Conservation (phyloP, 805 yeast species). For the Candida xiaguanensis region DNA sequence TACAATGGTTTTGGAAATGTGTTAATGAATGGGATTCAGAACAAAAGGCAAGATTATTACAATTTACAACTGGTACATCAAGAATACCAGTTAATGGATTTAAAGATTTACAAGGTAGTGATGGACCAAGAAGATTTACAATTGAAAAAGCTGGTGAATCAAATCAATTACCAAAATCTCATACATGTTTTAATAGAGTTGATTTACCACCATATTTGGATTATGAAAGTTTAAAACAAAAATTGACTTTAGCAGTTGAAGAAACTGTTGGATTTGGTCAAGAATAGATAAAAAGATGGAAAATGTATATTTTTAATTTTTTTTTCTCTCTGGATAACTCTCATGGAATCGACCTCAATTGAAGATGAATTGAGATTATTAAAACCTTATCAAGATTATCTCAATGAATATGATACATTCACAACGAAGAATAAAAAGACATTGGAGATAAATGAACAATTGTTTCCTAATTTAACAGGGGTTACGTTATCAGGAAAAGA, state of each 20-base stretch:
- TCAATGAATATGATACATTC: constrained; percentile 3
- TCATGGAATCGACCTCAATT: no score
- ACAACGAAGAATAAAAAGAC: constrained; percentile 4
- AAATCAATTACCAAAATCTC: constrained; percentile 92
- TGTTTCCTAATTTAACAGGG: constrained; percentile 36
- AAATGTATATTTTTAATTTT: neutral
- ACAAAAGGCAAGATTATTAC: constrained; percentile 91
- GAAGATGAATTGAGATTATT: constrained; percentile 1
- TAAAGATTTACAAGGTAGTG: constrained; percentile 97
- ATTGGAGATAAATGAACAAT: constrained; percentile 19
- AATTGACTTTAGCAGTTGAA: constrained; percentile 93
- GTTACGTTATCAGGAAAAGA: constrained; percentile 30
- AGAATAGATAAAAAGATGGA: constrained; percentile 52
- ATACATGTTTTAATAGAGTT: constrained; percentile 98
- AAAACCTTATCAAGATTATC: neutral
- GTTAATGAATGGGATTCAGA: constrained; percentile 93
- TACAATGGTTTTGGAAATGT: constrained; percentile 98
- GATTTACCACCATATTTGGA: constrained; percentile 93
- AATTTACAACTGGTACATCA: constrained; percentile 98
- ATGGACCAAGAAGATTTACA: constrained; percentile 98
- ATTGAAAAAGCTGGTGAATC: constrained; percentile 97
- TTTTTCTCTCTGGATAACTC: neutral
- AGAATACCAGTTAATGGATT: constrained; percentile 99
- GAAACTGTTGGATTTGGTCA: constrained; percentile 99
- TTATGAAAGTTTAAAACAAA: constrained; percentile 80